Conservation (phyloP, 768 basidiomycete species). For the Melanogaster broomeanus region DNA sequence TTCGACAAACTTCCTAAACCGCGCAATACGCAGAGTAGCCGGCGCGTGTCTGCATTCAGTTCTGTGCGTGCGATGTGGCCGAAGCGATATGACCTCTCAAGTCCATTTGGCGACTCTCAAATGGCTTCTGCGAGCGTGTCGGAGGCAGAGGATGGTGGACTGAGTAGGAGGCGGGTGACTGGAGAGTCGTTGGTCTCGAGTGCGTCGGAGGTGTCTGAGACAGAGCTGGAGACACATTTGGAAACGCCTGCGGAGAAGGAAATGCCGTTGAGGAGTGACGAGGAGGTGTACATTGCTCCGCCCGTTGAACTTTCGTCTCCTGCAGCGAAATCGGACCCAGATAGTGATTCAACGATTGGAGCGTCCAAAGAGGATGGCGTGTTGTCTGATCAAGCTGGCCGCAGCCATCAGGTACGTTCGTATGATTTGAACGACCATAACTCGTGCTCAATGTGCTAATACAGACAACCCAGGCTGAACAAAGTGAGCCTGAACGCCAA, state of each 20-base stretch:
- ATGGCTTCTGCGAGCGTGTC: constrained; percentile 68
- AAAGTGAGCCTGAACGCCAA: constrained; percentile 14
- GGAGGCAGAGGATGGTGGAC: constrained; percentile 67
- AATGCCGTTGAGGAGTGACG: constrained; percentile 15
- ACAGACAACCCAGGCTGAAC: constrained; percentile 26
- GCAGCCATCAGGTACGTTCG: constrained; percentile 29
- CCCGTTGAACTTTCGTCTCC: constrained; percentile 10
- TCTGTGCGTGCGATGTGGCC: constrained; percentile 77
- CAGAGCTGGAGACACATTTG: constrained; percentile 44
- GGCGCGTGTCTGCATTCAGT: constrained; percentile 63
- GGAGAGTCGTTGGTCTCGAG: constrained; percentile 64
- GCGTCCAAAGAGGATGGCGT: constrained; percentile 39
- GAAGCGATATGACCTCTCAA: constrained; percentile 54
- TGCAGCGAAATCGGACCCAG: constrained; percentile 56
- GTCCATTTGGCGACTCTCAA: constrained; percentile 53
- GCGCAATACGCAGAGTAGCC: constrained; percentile 46
- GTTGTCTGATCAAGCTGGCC: constrained; percentile 17
- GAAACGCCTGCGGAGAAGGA: constrained; percentile 25
- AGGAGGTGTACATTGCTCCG: constrained; percentile 11
- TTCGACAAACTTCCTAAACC: constrained; percentile 84
- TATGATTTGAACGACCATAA: background rate
- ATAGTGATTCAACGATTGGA: constrained; percentile 86
- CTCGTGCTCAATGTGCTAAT: constrained; percentile 8
- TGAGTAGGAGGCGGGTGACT: constrained; percentile 46
- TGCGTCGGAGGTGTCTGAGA: constrained; percentile 71